Conservation (phyloP, 495 filamentous ascomycete genomes). For the Chaetomidium leptoderma region DNA sequence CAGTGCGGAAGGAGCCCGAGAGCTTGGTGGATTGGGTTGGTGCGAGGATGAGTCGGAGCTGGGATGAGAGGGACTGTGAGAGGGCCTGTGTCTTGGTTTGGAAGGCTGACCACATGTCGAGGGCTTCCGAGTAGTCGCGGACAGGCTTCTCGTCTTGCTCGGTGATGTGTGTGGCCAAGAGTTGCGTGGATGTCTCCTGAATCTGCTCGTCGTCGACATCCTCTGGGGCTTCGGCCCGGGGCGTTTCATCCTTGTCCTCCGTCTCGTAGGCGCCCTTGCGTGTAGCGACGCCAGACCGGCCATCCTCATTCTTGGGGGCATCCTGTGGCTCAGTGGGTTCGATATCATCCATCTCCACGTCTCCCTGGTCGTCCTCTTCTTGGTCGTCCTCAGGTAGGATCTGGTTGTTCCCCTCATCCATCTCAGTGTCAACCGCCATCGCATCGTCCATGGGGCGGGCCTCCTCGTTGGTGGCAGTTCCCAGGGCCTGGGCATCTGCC, state of each 20-base stretch:
- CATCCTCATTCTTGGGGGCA: constrained; percentile 41
- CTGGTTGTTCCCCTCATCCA: constrained; percentile 50
- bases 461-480: constrained; percentile 82
- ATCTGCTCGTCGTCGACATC: constrained; percentile 52
- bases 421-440: constrained; percentile 73
- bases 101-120: constrained; percentile 78
- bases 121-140: constrained; percentile 56
- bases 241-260: constrained; percentile 33
- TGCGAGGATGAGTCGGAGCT: constrained; percentile 89
- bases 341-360: constrained; percentile 39
- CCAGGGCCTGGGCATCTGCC: constrained; percentile 85
- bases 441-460: constrained; percentile 74
- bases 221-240: constrained; percentile 33
- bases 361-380: constrained; percentile 45
- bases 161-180: constrained; percentile 67
- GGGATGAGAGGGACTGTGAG: constrained; percentile 82
- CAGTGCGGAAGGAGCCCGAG: constrained; percentile 93
- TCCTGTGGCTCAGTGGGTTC: constrained; percentile 37
- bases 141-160: constrained; percentile 37
- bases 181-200: constrained; percentile 66
- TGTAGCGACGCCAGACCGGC: constrained; percentile 45
- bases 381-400: constrained; percentile 57
- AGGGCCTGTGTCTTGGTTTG: constrained; percentile 78
- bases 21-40: constrained; percentile 94
- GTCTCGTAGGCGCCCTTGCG: constrained; percentile 44